Evolutionary conservation across 352 stramenopile genomes (phyloP).

Genomic region (Blastocystis sp.): DNA sequence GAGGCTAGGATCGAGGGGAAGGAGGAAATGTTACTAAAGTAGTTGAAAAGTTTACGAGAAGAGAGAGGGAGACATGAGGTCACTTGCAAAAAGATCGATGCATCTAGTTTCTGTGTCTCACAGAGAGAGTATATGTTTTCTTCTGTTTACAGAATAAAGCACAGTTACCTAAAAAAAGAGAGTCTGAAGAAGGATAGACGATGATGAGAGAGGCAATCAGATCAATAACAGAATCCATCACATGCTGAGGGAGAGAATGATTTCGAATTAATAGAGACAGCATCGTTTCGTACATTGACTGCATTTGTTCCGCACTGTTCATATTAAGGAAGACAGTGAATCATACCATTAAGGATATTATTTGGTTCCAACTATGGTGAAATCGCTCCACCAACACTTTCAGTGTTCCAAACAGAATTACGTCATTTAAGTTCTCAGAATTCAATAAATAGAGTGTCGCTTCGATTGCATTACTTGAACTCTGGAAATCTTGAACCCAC

Average conservation of each 20-base stretch:
- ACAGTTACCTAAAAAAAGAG: background rate
- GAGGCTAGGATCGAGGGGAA: background rate
- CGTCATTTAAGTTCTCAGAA: background rate
- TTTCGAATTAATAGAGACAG: background rate
- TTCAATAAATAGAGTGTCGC: background rate
- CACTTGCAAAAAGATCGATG: constrained; percentile 2
- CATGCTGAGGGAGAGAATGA: background rate
- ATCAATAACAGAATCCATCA: background rate
- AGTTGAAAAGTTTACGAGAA: background rate
- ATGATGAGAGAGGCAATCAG: background rate
- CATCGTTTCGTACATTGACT: background rate
- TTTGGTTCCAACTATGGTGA: background rate
- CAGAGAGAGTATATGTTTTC: constrained; percentile 22
- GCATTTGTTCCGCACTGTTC: background rate
- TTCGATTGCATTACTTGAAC: constrained; percentile 10
- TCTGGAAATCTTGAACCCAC: constrained; percentile 43
- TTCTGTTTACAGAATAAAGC: background rate
- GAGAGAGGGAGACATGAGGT: background rate
- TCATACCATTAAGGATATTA: constrained; percentile 6
- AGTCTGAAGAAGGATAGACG: background rate
- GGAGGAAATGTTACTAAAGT: background rate
- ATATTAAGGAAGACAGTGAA: background rate
- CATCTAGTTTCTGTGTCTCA: background rate
- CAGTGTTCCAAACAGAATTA: constrained; percentile 34
- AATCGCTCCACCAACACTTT: constrained; percentile 36